Evolutionary conservation across 1,284 basidiomycete species (phyloP).

Genomic region (Xerocomus nothofagi): DNA sequence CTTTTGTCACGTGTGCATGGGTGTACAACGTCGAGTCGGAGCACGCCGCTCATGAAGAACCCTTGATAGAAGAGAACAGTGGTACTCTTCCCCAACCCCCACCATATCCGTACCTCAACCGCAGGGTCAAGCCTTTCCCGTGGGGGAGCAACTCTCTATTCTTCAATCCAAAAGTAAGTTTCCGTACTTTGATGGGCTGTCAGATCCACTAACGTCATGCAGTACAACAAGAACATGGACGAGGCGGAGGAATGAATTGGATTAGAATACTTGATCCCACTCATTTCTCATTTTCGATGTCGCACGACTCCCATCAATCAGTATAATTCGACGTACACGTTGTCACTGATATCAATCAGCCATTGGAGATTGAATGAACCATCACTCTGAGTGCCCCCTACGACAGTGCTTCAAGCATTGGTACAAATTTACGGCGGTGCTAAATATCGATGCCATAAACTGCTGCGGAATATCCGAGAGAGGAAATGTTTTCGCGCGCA

Average conservation of each 20-base stretch:
- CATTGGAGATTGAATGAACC: too few species aligned
- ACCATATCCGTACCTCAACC: slow-evolving; percentile 76
- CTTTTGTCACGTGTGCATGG: slow-evolving; percentile 64
- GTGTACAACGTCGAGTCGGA: slow-evolving; percentile 76
- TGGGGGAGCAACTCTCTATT: slow-evolving; percentile 83
- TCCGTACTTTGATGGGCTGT: background rate
- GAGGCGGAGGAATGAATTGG: slow-evolving; percentile 35
- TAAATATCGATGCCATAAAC: too few species aligned
- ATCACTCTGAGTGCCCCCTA: too few species aligned
- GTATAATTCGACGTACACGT: too few species aligned
- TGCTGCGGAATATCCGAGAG: slow-evolving; percentile 27
- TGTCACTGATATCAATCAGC: too few species aligned
- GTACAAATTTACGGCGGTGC: too few species aligned
- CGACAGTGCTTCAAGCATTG: too few species aligned
- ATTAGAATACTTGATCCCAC: slow-evolving; percentile 1
- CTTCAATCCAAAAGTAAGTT: slow-evolving; percentile 70
- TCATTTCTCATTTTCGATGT: background rate
- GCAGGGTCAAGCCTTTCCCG: slow-evolving; percentile 72
- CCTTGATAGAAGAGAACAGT: slow-evolving; percentile 72
- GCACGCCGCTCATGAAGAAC: slow-evolving; percentile 70
- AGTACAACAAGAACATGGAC: slow-evolving; percentile 63
- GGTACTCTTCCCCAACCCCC: slow-evolving; percentile 73
- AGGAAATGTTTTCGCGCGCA: slow-evolving; percentile 31
- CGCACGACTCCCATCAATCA: background rate
- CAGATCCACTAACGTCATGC: slow-evolving; percentile 2